Conservation (phyloP, 331 rosid genomes). For the Arachis monticola region DNA sequence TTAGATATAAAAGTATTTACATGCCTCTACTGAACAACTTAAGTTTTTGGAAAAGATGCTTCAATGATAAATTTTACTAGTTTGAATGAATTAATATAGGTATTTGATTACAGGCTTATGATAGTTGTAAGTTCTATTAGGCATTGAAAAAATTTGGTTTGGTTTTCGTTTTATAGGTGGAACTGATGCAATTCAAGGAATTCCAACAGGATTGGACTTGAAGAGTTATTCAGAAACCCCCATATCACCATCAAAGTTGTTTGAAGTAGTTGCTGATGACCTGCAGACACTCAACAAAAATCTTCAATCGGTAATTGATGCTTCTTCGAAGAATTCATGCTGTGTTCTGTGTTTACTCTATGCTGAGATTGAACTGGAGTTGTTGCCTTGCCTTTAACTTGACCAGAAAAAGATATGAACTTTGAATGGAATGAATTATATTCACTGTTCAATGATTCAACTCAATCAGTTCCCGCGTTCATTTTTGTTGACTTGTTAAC, state of each 20-base stretch:
- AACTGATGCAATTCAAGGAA: constrained; percentile 56
- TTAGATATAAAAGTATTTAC: too few relatives aligned
- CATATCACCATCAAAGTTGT: constrained; percentile 62
- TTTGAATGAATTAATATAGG: constrained; percentile 29
- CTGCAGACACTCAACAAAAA: constrained; percentile 76
- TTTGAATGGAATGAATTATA: constrained; percentile 23
- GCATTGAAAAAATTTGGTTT: constrained; percentile 31
- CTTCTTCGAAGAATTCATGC: constrained; percentile 11
- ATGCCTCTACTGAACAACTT: too few relatives aligned
- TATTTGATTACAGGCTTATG: neutral
- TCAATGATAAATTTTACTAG: neutral
- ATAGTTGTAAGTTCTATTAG: constrained; percentile 3
- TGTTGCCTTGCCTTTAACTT: constrained; percentile 4
- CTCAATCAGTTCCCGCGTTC: constrained; percentile 1
- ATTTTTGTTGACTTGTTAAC: neutral
- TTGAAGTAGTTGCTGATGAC: constrained; percentile 91
- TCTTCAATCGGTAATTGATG: constrained; percentile 78
- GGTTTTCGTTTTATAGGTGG: constrained; percentile 38
- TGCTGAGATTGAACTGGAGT: neutral
- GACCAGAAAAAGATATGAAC: constrained; percentile 16
- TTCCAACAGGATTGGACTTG: constrained; percentile 58
- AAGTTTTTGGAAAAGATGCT: too few relatives aligned
- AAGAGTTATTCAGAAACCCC: constrained; percentile 54
- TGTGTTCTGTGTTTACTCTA: neutral
- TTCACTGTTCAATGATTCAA: constrained; percentile 2